A percentile compares a stretch with the other conserved stretches of the same genome.
phyloP scores from a whole-genome alignment of 2,329 filamentous ascomycete species.

The Colletotrichum karsti region DNA sequence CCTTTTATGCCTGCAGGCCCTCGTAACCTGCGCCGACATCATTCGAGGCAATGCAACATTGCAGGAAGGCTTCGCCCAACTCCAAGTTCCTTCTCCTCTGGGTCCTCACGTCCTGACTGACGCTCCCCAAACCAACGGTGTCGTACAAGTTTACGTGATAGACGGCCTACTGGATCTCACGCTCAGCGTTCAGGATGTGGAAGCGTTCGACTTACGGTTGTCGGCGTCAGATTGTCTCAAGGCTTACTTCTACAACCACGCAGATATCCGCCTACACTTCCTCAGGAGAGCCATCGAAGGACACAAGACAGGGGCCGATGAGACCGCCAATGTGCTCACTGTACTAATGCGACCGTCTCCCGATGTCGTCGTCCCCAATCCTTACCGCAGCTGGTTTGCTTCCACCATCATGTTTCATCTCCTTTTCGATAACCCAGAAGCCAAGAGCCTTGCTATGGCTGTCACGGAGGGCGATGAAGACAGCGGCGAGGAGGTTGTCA shows the following conservation, averaged over 20 bases:
- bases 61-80: slow-evolving; percentile 89
- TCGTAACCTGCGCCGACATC: slow-evolving; percentile 86
- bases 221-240: slow-evolving; percentile 92
- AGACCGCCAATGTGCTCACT: slow-evolving; percentile 88
- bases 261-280: slow-evolving; percentile 85
- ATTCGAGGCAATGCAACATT: slow-evolving; percentile 82
- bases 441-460: slow-evolving; percentile 81
- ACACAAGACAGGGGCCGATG: slow-evolving; percentile 78
- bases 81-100: slow-evolving; percentile 75
- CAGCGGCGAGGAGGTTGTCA: slow-evolving; percentile 93
- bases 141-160: slow-evolving; percentile 83
- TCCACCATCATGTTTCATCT: slow-evolving; percentile 88
- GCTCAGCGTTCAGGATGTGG: slow-evolving; percentile 71
- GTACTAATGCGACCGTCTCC: slow-evolving; percentile 77
- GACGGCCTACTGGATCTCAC: slow-evolving; percentile 89
- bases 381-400: slow-evolving; percentile 91
- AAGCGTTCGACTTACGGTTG: slow-evolving; percentile 81
- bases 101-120: slow-evolving; percentile 50
- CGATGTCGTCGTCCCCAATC: slow-evolving; percentile 72
- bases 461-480: slow-evolving; percentile 90
- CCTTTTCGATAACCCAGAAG: slow-evolving; percentile 79
- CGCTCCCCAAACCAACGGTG: slow-evolving; percentile 54
- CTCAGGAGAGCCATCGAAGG: slow-evolving; percentile 89
- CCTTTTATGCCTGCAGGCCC: slow-evolving; percentile 60
- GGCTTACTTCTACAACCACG: slow-evolving; percentile 87